Evolutionary conservation across 2,329 filamentous ascomycete species (phyloP), one percentile per base, ranked within the genome.

Genomic region (Penicillium palitans): DNA sequence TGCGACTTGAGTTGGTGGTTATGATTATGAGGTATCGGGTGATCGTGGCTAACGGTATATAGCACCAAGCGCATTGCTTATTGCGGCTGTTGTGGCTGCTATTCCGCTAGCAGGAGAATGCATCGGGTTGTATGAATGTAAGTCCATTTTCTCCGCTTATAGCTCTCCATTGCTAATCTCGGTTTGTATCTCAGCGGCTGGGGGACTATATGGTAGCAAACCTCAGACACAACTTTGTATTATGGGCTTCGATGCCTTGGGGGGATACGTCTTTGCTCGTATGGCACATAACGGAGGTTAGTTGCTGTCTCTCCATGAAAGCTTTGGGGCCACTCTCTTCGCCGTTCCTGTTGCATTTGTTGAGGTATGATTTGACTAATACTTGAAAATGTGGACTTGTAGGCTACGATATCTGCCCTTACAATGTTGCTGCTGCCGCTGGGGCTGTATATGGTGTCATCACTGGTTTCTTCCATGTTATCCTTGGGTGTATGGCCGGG

Each of bases 201-300:
- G 60, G 4, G 60, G 60, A 2, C 24, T 57, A 21, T 44, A 52
- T 37, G 60, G 62, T 15, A 29, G 60, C 17, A 56, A 57, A 24
- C 35, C 52, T 4, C 33, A 41, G 12, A 24, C 40, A 13, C 60
- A 57, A 19, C 24, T 62, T 24, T 45, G 58, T 25, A n/a, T 62
- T 21, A 51, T 61, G 33, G 62, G 60, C 10, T 46, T 64, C 15
- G 58, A 64, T 40, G 60, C 62, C 12, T 49, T 64, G 19, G 62
- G 55, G 2, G 60, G 62, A 9, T 64, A 64, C 19, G 61, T 62
- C 2, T 64, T 64, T 57, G 61, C 61, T 49, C 57, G 61, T n/a
- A 64, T 64, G 61, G 60, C 60, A 8, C 61, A 64, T 29, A 62
- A 64, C 15, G 52, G 46, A 45, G 61, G 60, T 61, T 12, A 47